Percentiles rank a stretch among this genome's conserved stretches.
These are phyloP conservation scores for Neofusicoccum parvum DNA, from an alignment of 2,329 filamentous ascomycete species.

Conservation along the genomic window DNA sequence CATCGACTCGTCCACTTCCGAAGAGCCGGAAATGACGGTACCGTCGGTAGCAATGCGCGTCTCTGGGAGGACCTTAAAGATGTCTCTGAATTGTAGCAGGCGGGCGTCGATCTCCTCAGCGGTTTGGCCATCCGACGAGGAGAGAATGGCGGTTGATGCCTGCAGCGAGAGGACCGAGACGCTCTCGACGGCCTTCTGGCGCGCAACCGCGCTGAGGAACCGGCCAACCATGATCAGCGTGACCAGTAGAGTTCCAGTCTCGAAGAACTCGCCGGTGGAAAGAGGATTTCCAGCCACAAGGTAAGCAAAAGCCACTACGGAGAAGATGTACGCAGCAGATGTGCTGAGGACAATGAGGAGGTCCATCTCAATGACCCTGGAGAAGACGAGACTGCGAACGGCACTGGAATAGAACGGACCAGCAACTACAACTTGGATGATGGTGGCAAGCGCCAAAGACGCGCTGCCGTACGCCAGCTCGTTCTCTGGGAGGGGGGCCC, in stretches of 20 bases:
- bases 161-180: slow-evolving; percentile 63
- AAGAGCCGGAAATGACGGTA: slow-evolving; percentile 61
- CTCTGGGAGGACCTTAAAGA: slow-evolving; percentile 65
- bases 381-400: slow-evolving; percentile 61
- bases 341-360: slow-evolving; percentile 68
- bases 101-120: slow-evolving; percentile 61
- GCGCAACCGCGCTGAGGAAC: slow-evolving; percentile 52
- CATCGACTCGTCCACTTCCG: slow-evolving; percentile 76
- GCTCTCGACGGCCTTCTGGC: slow-evolving; percentile 52
- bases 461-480: slow-evolving; percentile 53
- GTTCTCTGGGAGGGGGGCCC: slow-evolving; percentile 57
- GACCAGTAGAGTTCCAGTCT: slow-evolving; percentile 57
- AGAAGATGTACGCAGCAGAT: slow-evolving; percentile 66
- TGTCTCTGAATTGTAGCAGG: slow-evolving; percentile 72
- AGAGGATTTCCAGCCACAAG: slow-evolving; percentile 40
- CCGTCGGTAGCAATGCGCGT: slow-evolving; percentile 69
- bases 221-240: slow-evolving; percentile 58
- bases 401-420: slow-evolving; percentile 69
- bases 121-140: slow-evolving; percentile 36
- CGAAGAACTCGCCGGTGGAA: slow-evolving; percentile 49
- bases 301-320: slow-evolving; percentile 52
- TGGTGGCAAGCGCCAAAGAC: slow-evolving; percentile 65
- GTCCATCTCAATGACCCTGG: slow-evolving; percentile 67
- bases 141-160: slow-evolving; percentile 53
- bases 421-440: slow-evolving; percentile 64